Conservation (phyloP, 495 filamentous ascomycete genomes). For the Penicillium herquei region DNA sequence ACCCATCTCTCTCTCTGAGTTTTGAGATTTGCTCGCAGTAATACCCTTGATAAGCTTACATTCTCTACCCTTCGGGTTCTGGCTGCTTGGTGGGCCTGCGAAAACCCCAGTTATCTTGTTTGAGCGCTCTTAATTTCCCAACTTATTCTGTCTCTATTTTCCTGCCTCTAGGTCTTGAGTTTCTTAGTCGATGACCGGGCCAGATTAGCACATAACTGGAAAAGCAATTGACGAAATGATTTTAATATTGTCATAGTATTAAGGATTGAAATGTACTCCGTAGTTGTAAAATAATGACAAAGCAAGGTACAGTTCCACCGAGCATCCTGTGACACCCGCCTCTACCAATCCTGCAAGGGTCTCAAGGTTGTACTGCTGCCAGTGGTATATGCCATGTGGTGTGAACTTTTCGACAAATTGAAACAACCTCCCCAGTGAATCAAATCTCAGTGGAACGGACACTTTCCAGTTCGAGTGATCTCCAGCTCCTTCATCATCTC, state of each 20-base stretch:
- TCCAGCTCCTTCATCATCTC: slow-evolving; percentile 42
- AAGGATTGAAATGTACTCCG: neutral
- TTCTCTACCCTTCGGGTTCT: slow-evolving; percentile 30
- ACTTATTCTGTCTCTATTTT: slow-evolving; percentile 45
- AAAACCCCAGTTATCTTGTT: slow-evolving; percentile 38
- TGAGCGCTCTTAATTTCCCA: slow-evolving; percentile 44
- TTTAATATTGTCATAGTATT: slow-evolving; percentile 6
- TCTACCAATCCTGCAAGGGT: too few relatives aligned
- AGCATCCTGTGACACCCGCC: too few relatives aligned
- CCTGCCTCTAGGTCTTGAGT: slow-evolving; percentile 25
- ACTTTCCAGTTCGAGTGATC: slow-evolving; percentile 46
- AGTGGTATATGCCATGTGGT: neutral
- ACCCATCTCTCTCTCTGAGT: slow-evolving; percentile 7
- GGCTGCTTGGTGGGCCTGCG: slow-evolving; percentile 23
- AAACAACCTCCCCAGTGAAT: too few relatives aligned
- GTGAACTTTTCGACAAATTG: neutral
- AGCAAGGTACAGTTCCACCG: too few relatives aligned
- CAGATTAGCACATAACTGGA: slow-evolving; percentile 44
- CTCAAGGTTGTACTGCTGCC: too few relatives aligned
- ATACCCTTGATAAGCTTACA: slow-evolving; percentile 45
- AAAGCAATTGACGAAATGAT: slow-evolving; percentile 33
- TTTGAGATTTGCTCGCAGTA: slow-evolving; percentile 41
- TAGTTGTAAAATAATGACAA: too few relatives aligned
- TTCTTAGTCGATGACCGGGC: slow-evolving; percentile 26
- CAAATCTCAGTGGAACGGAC: slow-evolving; percentile 49